These are phyloP conservation scores for Zygosaccharomyces lentus DNA, from an alignment of 805 yeast species.

Conservation along the genomic window DNA sequence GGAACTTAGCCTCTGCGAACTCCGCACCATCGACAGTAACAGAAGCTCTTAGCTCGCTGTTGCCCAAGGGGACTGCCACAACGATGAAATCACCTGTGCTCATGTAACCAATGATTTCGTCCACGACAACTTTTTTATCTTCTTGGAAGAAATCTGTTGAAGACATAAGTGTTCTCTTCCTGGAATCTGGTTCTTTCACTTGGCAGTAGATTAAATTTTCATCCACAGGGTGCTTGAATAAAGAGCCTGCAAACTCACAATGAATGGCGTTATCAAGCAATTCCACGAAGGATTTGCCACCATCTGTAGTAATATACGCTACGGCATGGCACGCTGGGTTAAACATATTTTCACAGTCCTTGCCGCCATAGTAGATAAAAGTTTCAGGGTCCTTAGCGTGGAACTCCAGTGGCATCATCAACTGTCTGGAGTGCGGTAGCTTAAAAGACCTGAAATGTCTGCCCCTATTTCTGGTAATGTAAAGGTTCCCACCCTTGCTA, in stretches of 20 bases:
- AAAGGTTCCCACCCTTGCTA: conserved; percentile 48
- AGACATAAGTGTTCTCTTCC: conserved; percentile 38
- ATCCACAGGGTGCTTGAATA: conserved; percentile 43
- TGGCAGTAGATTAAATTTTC: conserved; percentile 64
- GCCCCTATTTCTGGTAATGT: conserved; percentile 66
- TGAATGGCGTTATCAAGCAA: conserved; percentile 49
- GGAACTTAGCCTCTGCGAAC: conserved; percentile 79
- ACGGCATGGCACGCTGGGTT: conserved; percentile 50
- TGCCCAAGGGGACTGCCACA: conserved; percentile 57
- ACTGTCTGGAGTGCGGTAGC: conserved; percentile 48
- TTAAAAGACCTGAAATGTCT: conserved; percentile 43
- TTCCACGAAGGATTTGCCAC: conserved; percentile 58
- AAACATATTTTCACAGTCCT: conserved; percentile 48
- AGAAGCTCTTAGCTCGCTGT: conserved; percentile 55
- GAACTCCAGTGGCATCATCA: conserved; percentile 50
- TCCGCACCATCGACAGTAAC: conserved; percentile 73
- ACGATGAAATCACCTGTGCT: conserved; percentile 65
- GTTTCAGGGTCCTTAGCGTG: conserved; percentile 51
- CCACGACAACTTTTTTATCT: conserved; percentile 42
- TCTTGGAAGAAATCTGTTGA: conserved; percentile 50
- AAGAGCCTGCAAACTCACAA: conserved; percentile 66
- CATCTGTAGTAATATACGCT: conserved; percentile 61
- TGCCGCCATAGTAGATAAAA: conserved; percentile 67
- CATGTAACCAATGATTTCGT: conserved; percentile 68
- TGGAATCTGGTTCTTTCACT: conserved; percentile 37